Conservation (phyloP, 2,329 filamentous ascomycete genomes). For the Paecilomyces sp. region DNA sequence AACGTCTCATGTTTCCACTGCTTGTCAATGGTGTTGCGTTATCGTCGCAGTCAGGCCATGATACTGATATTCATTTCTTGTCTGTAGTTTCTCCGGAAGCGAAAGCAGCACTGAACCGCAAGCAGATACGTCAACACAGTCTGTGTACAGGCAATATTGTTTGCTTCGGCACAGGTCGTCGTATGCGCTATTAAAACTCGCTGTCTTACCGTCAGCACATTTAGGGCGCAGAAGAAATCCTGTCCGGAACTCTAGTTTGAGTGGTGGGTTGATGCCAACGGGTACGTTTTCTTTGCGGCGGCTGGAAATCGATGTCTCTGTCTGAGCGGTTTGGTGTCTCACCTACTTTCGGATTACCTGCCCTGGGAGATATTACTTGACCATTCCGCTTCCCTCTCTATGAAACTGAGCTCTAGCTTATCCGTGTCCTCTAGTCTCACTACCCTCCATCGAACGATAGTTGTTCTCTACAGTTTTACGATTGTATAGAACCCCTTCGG, state of each 20-base stretch:
- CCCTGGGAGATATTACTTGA: slow-evolving; percentile 9
- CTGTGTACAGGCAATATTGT: neutral
- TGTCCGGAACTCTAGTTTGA: neutral
- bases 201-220: neutral
- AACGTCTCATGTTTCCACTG: neutral
- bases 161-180: neutral
- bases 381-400: slow-evolving; percentile 7
- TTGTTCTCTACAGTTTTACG: neutral
- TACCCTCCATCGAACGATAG: neutral
- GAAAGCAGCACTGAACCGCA: neutral
- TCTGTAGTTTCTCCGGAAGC: neutral
- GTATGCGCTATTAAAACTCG: neutral
- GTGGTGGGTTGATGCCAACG: neutral
- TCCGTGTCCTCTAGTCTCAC: neutral
- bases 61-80: neutral
- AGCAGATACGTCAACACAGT: neutral
- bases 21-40: neutral
- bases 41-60: neutral
- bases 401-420: neutral
- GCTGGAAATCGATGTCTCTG: neutral
- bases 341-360: neutral
- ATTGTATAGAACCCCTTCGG: neutral
- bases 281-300: neutral
- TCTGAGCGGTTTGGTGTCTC: neutral
- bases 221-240: neutral